Conservation (phyloP, 2,329 filamentous ascomycete genomes). For the Knufia fluminis region DNA sequence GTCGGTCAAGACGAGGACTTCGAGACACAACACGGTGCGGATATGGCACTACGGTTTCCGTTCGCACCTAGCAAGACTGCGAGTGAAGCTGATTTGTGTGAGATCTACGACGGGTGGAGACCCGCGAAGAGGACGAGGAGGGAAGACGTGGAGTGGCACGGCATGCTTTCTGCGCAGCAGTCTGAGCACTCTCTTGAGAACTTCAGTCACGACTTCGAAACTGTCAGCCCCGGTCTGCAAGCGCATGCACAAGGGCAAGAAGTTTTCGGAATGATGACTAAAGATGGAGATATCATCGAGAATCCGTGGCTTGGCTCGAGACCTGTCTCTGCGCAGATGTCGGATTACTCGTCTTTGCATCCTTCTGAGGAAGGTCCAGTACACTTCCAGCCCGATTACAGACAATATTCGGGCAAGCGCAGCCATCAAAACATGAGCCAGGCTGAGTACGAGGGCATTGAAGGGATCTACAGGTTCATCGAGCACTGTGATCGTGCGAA, state of each 20-base stretch:
- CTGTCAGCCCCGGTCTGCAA: background rate
- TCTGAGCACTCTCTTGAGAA: background rate
- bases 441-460: constrained; percentile 52
- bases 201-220: constrained; percentile 1
- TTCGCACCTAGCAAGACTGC: constrained; percentile 59
- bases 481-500: constrained; percentile 51
- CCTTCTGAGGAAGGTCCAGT: constrained; percentile 32
- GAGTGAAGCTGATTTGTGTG: constrained; percentile 31
- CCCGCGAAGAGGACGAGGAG: constrained; percentile 26
- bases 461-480: constrained; percentile 58
- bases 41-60: constrained; percentile 73
- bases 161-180: constrained; percentile 41
- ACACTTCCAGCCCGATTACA: constrained; percentile 15
- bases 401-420: constrained; percentile 19
- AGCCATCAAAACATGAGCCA: constrained; percentile 27
- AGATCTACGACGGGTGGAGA: constrained; percentile 32
- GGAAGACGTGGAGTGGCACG: constrained; percentile 46
- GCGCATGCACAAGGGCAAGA: constrained; percentile 2
- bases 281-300: constrained; percentile 30
- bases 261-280: background rate
- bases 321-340: constrained; percentile 26
- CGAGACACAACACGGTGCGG: constrained; percentile 54
- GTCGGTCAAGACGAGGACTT: constrained; percentile 74
- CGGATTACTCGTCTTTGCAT: constrained; percentile 50
- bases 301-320: constrained; percentile 46